Conservation (phyloP, 768 basidiomycete species). For the Mycena leptocephala region DNA sequence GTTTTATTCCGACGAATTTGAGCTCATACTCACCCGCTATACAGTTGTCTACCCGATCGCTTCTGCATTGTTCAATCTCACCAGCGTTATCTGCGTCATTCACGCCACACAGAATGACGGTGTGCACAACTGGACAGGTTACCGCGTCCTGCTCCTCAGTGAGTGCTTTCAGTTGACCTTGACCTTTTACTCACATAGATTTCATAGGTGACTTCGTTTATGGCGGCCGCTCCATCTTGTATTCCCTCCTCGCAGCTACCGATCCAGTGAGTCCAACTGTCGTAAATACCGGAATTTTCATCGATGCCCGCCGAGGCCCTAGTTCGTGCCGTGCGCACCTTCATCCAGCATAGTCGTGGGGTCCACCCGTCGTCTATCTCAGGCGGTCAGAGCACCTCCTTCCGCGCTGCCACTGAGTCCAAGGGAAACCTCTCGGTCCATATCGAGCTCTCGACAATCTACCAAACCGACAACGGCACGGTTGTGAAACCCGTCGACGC, state of each 20-base stretch:
- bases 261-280: slow-evolving; percentile 26
- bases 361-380: background rate
- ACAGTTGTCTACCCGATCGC: slow-evolving; percentile 35
- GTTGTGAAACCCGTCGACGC: background rate
- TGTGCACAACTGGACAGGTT: slow-evolving; percentile 34
- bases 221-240: slow-evolving; percentile 32
- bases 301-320: background rate
- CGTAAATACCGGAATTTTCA: background rate
- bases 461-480: background rate
- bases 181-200: background rate
- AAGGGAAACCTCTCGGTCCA: slow-evolving; percentile 1
- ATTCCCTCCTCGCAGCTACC: slow-evolving; percentile 24
- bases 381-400: background rate
- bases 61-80: slow-evolving; percentile 34
- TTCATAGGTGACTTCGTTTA: slow-evolving; percentile 26
- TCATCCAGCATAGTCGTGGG: background rate
- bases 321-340: slow-evolving; percentile 1
- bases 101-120: slow-evolving; percentile 32
- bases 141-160: slow-evolving; percentile 21
- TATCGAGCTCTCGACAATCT: slow-evolving; percentile 15
- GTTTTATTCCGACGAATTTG: background rate
- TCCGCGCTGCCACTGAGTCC: background rate
- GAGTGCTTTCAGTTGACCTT: background rate
- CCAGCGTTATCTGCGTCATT: slow-evolving; percentile 33
- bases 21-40: background rate